Conservation (phyloP, 2,329 filamentous ascomycete genomes). For the Clarireedia paspali region DNA sequence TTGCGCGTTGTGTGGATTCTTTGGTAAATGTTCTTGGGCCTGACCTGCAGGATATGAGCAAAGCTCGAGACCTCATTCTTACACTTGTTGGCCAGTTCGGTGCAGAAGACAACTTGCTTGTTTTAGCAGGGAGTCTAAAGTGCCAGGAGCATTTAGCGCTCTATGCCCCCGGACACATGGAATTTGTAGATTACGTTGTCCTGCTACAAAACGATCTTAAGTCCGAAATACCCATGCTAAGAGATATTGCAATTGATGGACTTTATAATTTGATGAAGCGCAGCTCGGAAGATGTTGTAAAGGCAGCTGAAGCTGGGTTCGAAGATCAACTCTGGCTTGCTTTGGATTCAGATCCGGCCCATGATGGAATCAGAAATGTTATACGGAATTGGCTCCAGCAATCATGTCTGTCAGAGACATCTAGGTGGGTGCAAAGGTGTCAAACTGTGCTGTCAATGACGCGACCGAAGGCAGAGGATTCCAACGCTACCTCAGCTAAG, state of each 20-base stretch:
- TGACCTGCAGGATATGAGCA: slow-evolving; percentile 85
- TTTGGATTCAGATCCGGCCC: slow-evolving; percentile 67
- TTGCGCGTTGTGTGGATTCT: slow-evolving; percentile 87
- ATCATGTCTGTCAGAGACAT: slow-evolving; percentile 72
- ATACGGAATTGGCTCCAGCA: slow-evolving; percentile 91
- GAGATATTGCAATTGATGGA: slow-evolving; percentile 77
- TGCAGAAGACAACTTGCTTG: slow-evolving; percentile 59
- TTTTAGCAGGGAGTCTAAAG: slow-evolving; percentile 69
- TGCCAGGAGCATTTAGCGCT: slow-evolving; percentile 88
- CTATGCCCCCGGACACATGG: slow-evolving; percentile 82
- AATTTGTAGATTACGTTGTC: slow-evolving; percentile 77
- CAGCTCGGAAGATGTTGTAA: slow-evolving; percentile 74
- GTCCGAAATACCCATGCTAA: slow-evolving; percentile 59
- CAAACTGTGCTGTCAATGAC: slow-evolving; percentile 88
- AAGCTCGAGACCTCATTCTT: slow-evolving; percentile 86
- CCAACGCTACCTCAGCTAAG: slow-evolving; percentile 38
- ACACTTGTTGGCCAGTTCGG: slow-evolving; percentile 79
- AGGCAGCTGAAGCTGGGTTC: slow-evolving; percentile 66
- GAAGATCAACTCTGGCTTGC: slow-evolving; percentile 91
- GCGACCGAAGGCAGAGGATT: slow-evolving; percentile 53
- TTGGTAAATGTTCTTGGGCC: slow-evolving; percentile 93
- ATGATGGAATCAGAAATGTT: slow-evolving; percentile 77
- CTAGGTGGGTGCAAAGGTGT: slow-evolving; percentile 80
- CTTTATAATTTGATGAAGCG: slow-evolving; percentile 94
- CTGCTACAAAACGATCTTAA: slow-evolving; percentile 71